Evolutionary conservation across 495 filamentous ascomycete genomes (phyloP), one percentile per base, ranked within the genome.

Genomic region (Lasiosphaeria miniovina): DNA sequence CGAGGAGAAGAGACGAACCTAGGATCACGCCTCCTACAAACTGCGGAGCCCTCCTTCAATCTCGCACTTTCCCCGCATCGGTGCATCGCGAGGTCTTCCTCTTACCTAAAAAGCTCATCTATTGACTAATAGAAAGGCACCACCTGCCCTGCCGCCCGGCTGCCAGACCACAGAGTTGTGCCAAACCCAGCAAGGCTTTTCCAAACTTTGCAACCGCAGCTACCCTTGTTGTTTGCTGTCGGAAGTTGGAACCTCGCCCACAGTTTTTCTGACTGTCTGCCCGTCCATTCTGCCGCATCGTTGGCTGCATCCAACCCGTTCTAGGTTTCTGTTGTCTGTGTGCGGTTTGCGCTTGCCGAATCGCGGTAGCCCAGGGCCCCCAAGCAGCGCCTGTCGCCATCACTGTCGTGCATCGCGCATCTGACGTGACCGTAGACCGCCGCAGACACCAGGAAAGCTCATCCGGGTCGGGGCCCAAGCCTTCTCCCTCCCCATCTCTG

Each of bases 51-150:
- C 49, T 49, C 58, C 52, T 52, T 50, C 49, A 59, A 55, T 38
- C 54, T 59, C 62, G 62, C 63, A 65, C 33, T 59, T 79, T 76
- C 76, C 77, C 77, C 77, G 75, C 77, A 76, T 72, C 58, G 51
- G 58, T 65, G 71, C 63, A 58, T 64, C 68, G 65, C 61, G 63
- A 69, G 58, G 60, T 56, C 66, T 74, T 76, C 63, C 59, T 71
- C 61, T 80, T 79, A 79, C 78, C 77, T 79, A 80, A 79, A 64
- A 73, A 55, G 56, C 63, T 60, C 59, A 40, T 56, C 58, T 59
- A 55, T 77, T 80, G 78, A 80, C 78, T 80, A 80, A 80, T 73
- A 78, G 69, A 77, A 80, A 76, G 73, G 32, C 62, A 49, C 61
- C 36, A 38, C 54, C 57, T 58, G 49, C 53, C 61, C 54, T 62